Evolutionary conservation across 495 filamentous ascomycete species (phyloP), one percentile per base, ranked within the genome.

Genomic region (Hyaloscypha finlandica): DNA sequence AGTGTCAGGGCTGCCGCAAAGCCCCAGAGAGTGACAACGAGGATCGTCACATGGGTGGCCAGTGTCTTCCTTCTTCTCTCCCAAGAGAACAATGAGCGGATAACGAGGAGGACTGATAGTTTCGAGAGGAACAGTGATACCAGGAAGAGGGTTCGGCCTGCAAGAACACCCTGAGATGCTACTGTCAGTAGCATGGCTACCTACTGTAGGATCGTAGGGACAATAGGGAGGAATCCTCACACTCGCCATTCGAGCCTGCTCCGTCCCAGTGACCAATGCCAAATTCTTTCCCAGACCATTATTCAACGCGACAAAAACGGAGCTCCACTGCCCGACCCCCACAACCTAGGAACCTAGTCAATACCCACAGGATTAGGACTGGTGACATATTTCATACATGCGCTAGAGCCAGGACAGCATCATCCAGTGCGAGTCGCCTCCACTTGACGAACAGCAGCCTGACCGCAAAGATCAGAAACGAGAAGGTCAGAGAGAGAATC

Each of bases 371-470:
- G 33, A 59, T 37, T n/a, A 42, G 59, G n/a, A 61, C 8, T 42
- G 32, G 22, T 42, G n/a, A 8, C 25, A 33, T 39, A 11, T 9
- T 37, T 29, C 64, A 51, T 55, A 66, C 64, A 66, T 66, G 64
- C 4, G 39, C 56, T 19, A 53, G 19, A 19, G 25, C 29, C 6
- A 61, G 39, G 11, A 37, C 29, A 14, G 16, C 39, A 61, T 66
- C 64, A 54, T 66, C 64, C 12, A 51, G 57, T 14, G 37, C 42
- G 22, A 33, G 32, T 56, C 64, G 6, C 31, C 60, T 52, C 64
- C 64, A 53, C 25, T 66, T 66, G 8, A 66, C 57, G 8, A 66
- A 6, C 20, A 66, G 29, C n/a, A 66, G 52, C 31, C 64, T 16
- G 12, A 66, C 57, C 14, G 57, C 57, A 37, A 66, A 61, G 5